Percentiles rank a stretch among this genome's conserved stretches.
Conservation (phyloP, 31 red algal genomes). For the Endocladia muricata region DNA sequence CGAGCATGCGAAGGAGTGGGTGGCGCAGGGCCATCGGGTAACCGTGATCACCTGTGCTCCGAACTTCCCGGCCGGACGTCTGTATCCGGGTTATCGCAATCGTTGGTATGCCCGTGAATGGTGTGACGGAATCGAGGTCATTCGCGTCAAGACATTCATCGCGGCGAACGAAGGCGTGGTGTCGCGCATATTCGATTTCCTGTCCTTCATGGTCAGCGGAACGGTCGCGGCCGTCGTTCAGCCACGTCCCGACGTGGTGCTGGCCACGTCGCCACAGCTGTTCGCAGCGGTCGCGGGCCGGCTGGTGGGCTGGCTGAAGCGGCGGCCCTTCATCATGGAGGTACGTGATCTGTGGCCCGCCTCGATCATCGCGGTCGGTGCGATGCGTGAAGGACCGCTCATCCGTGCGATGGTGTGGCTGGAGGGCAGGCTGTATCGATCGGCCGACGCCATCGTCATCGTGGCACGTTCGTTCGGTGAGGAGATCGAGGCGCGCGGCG, state of each 20-base stretch:
- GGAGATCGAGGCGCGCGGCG: no score
- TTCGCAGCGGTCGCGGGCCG: neutral
- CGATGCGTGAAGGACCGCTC: no score
- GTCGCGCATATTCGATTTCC: neutral
- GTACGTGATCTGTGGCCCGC: no score
- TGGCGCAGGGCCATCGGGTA: neutral
- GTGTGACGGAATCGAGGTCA: neutral
- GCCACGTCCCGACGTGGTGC: no score
- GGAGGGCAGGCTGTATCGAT: no score
- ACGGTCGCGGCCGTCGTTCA: no score
- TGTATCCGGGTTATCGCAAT: neutral
- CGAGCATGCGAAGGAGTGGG: neutral
- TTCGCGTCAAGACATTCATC: neutral
- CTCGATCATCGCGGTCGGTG: no score
- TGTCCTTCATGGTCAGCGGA: no score
- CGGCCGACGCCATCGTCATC: no score
- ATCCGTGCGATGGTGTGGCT: no score
- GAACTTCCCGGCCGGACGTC: neutral
- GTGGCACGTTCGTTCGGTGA: no score
- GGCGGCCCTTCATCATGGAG: no score
- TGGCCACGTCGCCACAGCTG: neutral
- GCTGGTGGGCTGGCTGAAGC: neutral
- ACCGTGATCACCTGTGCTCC: neutral
- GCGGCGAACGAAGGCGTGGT: neutral
- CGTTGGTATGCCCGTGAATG: neutral